Percentiles rank a stretch among this genome's conserved stretches.
phyloP scores from a whole-genome alignment of 768 basidiomycete species.

The Rhizopogon roseolus region DNA sequence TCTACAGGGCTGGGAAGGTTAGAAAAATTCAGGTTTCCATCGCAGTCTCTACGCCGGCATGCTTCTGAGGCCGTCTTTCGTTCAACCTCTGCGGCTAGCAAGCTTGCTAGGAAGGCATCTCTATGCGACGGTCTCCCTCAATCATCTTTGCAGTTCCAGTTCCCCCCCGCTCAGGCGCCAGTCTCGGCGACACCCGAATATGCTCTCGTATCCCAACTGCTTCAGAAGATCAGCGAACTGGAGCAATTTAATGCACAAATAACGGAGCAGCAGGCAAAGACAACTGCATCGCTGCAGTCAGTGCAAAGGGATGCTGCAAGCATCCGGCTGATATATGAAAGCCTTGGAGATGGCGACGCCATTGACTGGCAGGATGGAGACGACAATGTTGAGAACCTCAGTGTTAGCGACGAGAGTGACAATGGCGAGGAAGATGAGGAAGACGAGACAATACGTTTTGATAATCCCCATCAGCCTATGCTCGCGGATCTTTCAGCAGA shows the following conservation, averaged over 20 bases:
- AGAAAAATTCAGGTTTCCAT: slow-evolving; percentile 14
- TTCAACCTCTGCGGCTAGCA: slow-evolving; percentile 2
- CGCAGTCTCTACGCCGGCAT: slow-evolving; percentile 19
- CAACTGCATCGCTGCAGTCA: slow-evolving; percentile 54
- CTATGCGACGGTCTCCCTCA: slow-evolving; percentile 18
- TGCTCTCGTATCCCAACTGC: slow-evolving; percentile 62
- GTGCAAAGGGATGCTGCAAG: slow-evolving; percentile 70
- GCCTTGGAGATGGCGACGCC: slow-evolving; percentile 49
- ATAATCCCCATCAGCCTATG: slow-evolving; percentile 21
- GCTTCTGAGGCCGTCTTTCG: slow-evolving; percentile 21
- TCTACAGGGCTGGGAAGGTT: slow-evolving; percentile 1
- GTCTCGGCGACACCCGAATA: slow-evolving; percentile 32
- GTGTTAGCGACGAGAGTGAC: slow-evolving; percentile 14
- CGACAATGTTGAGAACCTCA: slow-evolving; percentile 30
- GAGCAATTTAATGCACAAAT: slow-evolving; percentile 71
- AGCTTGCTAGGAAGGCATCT: slow-evolving; percentile 12
- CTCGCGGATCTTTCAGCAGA: slow-evolving; percentile 17
- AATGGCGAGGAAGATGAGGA: slow-evolving; percentile 25
- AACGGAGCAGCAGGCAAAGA: slow-evolving; percentile 57
- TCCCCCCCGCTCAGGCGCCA: slow-evolving; percentile 9
- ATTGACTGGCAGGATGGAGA: slow-evolving; percentile 38
- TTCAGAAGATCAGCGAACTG: slow-evolving; percentile 71
- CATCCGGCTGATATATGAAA: slow-evolving; percentile 68
- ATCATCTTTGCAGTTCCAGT: slow-evolving; percentile 18
- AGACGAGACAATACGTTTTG: slow-evolving; percentile 28